Conservation (phyloP, 371 early-diverging fungal genomes). For the Zychaea mexicana region DNA sequence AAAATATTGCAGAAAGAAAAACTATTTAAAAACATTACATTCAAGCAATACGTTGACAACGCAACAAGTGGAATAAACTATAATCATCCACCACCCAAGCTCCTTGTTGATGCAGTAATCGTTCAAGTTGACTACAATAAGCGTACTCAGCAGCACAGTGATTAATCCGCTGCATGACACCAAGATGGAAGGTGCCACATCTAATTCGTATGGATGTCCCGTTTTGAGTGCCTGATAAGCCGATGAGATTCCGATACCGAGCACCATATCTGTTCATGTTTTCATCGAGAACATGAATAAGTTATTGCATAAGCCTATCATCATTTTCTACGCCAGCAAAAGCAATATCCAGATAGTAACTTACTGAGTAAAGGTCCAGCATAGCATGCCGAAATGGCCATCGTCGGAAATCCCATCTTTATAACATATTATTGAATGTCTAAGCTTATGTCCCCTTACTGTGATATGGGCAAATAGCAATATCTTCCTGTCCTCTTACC, state of each 20-base stretch:
- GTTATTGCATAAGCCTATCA: background rate
- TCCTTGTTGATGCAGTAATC: constrained; percentile 49
- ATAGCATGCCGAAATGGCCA: constrained; percentile 87
- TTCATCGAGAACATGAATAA: background rate
- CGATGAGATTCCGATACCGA: constrained; percentile 79
- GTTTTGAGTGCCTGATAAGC: constrained; percentile 53
- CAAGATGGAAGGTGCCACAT: constrained; percentile 58
- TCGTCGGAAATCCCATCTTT: constrained; percentile 79
- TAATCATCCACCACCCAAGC: constrained; percentile 59
- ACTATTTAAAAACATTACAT: constrained; percentile 22
- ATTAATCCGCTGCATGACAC: constrained; percentile 56
- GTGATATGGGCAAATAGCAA: too few species aligned
- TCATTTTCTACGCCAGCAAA: background rate
- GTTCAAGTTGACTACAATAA: constrained; percentile 53
- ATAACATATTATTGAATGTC: background rate
- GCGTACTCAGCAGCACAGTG: constrained; percentile 48
- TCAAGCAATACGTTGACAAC: constrained; percentile 53
- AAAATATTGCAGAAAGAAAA: background rate
- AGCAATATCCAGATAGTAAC: background rate
- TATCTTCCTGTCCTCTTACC: too few species aligned
- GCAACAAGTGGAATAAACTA: constrained; percentile 53
- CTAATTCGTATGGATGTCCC: constrained; percentile 42
- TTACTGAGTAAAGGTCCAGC: constrained; percentile 81
- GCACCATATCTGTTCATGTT: constrained; percentile 57
- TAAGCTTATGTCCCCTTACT: background rate